Conservation (phyloP, 2,329 filamentous ascomycete genomes). For the Sporothrix pseudoabietina region DNA sequence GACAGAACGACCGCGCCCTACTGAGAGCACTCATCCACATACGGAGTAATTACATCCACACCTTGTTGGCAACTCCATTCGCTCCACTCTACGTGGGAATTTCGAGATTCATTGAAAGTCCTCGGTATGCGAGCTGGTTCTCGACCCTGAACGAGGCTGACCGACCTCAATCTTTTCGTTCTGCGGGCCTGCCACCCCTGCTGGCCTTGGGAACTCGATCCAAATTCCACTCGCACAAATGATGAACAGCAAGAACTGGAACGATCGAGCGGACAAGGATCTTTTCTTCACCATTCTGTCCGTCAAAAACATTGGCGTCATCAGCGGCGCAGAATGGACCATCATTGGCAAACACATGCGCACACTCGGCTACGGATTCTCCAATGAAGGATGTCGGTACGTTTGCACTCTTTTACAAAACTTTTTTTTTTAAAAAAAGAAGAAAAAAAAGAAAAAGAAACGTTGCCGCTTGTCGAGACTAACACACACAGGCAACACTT, state of each 20-base stretch:
- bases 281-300: slow-evolving; percentile 65
- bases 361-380: slow-evolving; percentile 61
- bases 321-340: slow-evolving; percentile 64
- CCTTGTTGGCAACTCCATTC: not conserved
- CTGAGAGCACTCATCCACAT: not conserved
- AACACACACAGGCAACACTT: slow-evolving; percentile 53
- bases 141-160: not conserved
- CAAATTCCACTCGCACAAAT: not conserved
- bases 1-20: not conserved
- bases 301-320: slow-evolving; percentile 64
- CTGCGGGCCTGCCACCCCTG: not conserved
- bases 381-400: slow-evolving; percentile 64
- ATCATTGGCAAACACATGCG: slow-evolving; percentile 65
- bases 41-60: not conserved
- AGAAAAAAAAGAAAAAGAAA: too few species aligned
- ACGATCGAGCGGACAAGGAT: slow-evolving; percentile 63
- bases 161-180: not conserved
- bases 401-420: not conserved
- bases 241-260: slow-evolving; percentile 59
- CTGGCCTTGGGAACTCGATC: not conserved
- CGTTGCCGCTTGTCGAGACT: not conserved
- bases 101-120: not conserved
- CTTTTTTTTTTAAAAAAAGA: too few species aligned
- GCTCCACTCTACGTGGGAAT: slow-evolving; percentile 17
- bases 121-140: not conserved